phyloP scores from a whole-genome alignment of 2,329 filamentous ascomycete species.

The Epichloe sp. region DNA sequence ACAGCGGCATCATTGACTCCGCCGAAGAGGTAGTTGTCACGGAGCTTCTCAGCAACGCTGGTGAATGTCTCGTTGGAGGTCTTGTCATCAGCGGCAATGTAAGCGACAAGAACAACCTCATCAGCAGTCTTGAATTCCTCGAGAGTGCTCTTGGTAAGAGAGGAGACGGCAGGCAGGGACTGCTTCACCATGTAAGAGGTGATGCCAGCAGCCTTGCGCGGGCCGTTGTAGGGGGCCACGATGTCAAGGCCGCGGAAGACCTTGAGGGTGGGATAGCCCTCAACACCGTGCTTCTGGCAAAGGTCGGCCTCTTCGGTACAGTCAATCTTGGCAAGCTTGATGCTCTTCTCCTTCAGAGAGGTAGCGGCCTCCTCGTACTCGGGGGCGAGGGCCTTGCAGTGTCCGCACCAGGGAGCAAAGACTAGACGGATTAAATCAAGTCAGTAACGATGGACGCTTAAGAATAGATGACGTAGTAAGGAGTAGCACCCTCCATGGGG shows the following conservation, averaged over 20 bases:
- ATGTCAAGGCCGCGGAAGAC: conserved; percentile 88
- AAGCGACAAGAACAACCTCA: conserved; percentile 89
- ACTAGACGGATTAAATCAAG: conserved; percentile 23
- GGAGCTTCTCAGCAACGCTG: conserved; percentile 57
- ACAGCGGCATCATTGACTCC: conserved; percentile 70
- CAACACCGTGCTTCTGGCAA: conserved; percentile 79
- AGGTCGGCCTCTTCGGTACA: conserved; percentile 91
- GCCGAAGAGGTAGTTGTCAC: conserved; percentile 88
- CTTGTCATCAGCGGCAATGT: conserved; percentile 71
- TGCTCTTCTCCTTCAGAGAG: conserved; percentile 75
- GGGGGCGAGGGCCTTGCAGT: conserved; percentile 92
- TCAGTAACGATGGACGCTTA: conserved; percentile 20
- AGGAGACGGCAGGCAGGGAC: conserved; percentile 80
- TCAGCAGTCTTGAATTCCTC: conserved; percentile 97
- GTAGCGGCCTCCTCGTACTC: conserved; percentile 84
- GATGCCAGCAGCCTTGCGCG: conserved; percentile 71
- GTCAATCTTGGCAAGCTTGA: conserved; percentile 76
- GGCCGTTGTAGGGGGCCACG: conserved; percentile 70
- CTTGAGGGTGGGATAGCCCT: conserved; percentile 98
- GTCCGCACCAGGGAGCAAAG: conserved; percentile 93
- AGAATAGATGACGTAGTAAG: not conserved
- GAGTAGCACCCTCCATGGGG: too few relatives aligned
- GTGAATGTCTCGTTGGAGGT: conserved; percentile 75
- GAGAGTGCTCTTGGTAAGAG: conserved; percentile 66
- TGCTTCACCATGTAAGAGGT: conserved; percentile 96